Base-by-base conservation (phyloP, 495 filamentous ascomycete species). In the Penicillium ochrochloron region DNA sequence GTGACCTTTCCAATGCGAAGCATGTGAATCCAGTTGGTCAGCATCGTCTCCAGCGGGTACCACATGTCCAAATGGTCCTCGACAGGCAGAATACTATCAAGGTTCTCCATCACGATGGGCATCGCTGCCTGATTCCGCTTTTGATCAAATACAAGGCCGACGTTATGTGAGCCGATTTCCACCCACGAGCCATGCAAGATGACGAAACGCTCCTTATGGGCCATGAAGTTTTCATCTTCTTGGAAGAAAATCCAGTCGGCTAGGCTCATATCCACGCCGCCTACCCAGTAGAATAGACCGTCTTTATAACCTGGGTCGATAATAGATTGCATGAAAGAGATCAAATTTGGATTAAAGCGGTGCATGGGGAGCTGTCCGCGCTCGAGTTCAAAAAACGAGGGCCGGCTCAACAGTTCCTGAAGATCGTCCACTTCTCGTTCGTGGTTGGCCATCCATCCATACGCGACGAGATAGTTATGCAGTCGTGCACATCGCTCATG, bases 1-100 rank as follows among this genome's bases (percentile, higher is more conserved):
- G 44, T 48, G 19, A 48, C 44, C 12, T 48, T 48, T 19, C 44
- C 44, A 48, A 48, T 48, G 44, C 44, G 44, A 23, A 48, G 19
- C 44, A 48, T 48, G 21, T 48, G 44, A 23, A 48, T 12, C 44
- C 44, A 48, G 19, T 48, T 48, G 44, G 19, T 25, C 44, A 48
- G 44, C 44, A 48, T 23, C 21, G 44, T 48, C 21, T 48, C 44
- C 19, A 48, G 44, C 10, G 44, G 44, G n/a, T 25, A 23, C 44
- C 44, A 23, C 44, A 48, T 48, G 10, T 48, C 44, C 21, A 48
- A 12, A 21, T 48, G 44, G 19, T 48, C 44, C 1, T 48, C 12
- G 44, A 23, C 4, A 7, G 44, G 44, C 12, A 5, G 0, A 12
- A 48, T 48, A n/a, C 44, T 48, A 12, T 25, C 21, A 10, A 48